phyloP scores from a whole-genome alignment of 2,329 filamentous ascomycete genomes.

The Fusarium circinatum region DNA sequence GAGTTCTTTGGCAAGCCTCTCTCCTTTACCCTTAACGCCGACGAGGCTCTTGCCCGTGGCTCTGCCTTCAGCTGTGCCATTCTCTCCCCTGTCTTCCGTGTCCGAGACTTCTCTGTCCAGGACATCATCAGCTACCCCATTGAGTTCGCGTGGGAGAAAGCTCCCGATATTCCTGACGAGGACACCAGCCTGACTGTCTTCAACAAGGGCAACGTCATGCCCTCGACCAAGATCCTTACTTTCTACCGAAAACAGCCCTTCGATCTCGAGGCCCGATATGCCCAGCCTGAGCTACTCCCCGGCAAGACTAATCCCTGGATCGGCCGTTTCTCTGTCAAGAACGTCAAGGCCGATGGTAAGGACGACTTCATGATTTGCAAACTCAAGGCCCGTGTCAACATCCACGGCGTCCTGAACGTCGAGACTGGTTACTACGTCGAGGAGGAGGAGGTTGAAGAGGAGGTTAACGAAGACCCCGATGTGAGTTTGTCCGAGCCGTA shows the following conservation, averaged over 20 bases:
- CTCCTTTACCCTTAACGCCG: conserved; percentile 97
- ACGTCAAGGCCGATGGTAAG: conserved; percentile 90
- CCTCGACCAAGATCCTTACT: conserved; percentile 98
- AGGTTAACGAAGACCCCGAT: conserved; percentile 81
- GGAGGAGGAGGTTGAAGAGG: conserved; percentile 96
- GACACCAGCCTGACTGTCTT: conserved; percentile 98
- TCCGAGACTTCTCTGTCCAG: conserved; percentile 97
- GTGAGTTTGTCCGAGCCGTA: conserved; percentile 62
- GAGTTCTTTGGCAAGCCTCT: conserved; percentile 92
- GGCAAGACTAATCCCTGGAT: conserved; percentile 96
- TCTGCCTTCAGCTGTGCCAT: conserved; percentile 98
- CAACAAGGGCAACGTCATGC: conserved; percentile 95
- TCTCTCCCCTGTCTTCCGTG: conserved; percentile 95
- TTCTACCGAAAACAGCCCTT: conserved; percentile 99
- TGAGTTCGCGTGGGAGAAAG: conserved; percentile 99
- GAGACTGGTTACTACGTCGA: conserved; percentile 98
- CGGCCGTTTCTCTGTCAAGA: conserved; percentile 97
- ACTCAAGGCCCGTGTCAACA: conserved; percentile 95
- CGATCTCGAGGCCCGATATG: conserved; percentile 94
- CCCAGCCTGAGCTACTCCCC: conserved; percentile 85
- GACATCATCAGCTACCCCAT: conserved; percentile 98
- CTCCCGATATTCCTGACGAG: conserved; percentile 96
- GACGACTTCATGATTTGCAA: conserved; percentile 99
- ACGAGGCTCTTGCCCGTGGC: conserved; percentile 94
- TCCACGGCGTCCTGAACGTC: conserved; percentile 95